Evolutionary conservation across 2,329 filamentous ascomycete species (phyloP), one percentile per base, ranked within the genome.

Genomic region (Magnaporthiopsis rhizophila): DNA sequence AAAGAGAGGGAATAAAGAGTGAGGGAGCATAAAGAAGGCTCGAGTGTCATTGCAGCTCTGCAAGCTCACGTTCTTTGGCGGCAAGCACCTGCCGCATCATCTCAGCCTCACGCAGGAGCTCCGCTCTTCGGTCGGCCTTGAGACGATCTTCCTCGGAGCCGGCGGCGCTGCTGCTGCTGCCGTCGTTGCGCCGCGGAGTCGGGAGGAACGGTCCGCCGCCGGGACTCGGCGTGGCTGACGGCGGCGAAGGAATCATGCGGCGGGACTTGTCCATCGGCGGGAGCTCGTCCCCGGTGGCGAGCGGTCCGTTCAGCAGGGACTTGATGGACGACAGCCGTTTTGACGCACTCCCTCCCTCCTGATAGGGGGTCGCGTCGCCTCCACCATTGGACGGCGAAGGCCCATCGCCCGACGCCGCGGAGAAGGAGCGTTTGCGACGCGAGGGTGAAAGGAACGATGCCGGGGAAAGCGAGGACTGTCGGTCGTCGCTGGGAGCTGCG

Each of bases 301-400:
- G 64, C 6, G 74, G 71, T 3, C 86, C 86, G 67, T 92, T 92
- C 15, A 93, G 77, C 59, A 92, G 88, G 6, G 89, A 90, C 68
- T 88, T 90, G 66, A 92, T 92, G 3, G 89, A 91, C 24, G 87
- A 90, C 4, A 92, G 76, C 18, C 89, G 85, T 72, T 89, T 83
- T 58, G 84, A 28, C 11, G 30, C 76, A 53, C 76, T 76, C 32
- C 85, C 81, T 30, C 76, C 76, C 32, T 85, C 81, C 30, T 79
- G 75, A 2, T 77, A 76, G n/a, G 71, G 63, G 56, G 69, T 53
- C 80, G 77, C 38, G 72, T 70, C 9, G 68, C 65, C n/a, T 65
- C 70, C 26, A 72, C 71, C 53, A 32, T 63, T 62, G 57, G 30
- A 34, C 8, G 32, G 61, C 12, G 57, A 60, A 12, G 67, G 64